These are phyloP conservation scores for Cryphonectria nitschkei DNA, from an alignment of 2,329 filamentous ascomycete species.

Conservation along the genomic window DNA sequence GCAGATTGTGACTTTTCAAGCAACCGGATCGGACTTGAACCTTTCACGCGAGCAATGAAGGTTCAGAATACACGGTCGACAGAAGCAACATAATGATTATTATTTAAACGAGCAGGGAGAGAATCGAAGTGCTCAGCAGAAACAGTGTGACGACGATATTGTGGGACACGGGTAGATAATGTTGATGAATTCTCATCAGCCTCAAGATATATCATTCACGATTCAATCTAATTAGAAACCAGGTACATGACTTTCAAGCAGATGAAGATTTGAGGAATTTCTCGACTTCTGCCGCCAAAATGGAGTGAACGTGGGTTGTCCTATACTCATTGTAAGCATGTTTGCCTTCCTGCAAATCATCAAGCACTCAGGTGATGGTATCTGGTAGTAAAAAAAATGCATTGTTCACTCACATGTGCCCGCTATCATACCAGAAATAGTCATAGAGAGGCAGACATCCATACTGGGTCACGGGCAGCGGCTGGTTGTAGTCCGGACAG, in stretches of 20 bases:
- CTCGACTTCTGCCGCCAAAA: conserved; percentile 13
- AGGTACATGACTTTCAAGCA: neutral
- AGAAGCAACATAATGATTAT: too few relatives aligned
- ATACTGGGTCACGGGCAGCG: conserved; percentile 32
- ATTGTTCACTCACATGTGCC: conserved; percentile 31
- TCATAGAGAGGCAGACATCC: conserved; percentile 36
- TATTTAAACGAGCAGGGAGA: too few relatives aligned
- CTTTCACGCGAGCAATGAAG: neutral
- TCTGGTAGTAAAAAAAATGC: neutral
- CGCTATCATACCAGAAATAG: conserved; percentile 40
- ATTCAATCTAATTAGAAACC: neutral
- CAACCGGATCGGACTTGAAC: neutral
- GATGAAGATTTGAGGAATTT: conserved; percentile 14
- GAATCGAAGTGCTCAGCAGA: too few relatives aligned
- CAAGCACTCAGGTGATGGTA: neutral
- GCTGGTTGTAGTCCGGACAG: conserved; percentile 34
- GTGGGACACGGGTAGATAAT: neutral
- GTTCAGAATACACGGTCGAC: too few relatives aligned
- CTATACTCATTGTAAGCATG: neutral
- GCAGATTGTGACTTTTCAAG: neutral
- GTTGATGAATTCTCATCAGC: neutral
- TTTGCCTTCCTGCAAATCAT: neutral
- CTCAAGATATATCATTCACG: neutral
- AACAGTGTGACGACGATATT: neutral
- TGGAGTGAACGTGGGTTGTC: conserved; percentile 18